A percentile compares a stretch with the other conserved stretches of the same genome.
These are phyloP conservation scores for Vicia sativa DNA, from an alignment of 306 rosid genomes.

Conservation along the genomic window DNA sequence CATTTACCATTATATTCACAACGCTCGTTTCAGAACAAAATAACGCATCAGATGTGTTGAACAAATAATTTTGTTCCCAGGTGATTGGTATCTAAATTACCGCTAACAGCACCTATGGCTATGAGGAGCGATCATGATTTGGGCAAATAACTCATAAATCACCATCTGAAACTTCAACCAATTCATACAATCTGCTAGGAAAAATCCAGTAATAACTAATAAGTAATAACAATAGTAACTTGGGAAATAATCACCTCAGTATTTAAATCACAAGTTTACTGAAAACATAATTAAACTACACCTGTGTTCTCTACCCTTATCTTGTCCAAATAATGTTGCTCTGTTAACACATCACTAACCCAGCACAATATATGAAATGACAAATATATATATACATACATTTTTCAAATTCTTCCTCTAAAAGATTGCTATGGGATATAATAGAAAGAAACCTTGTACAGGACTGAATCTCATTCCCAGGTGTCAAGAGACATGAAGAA, in stretches of 20 bases:
- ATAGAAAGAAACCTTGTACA: slow-evolving; percentile 30
- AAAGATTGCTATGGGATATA: slow-evolving; percentile 22
- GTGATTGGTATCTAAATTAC: slow-evolving; percentile 25
- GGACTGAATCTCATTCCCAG: slow-evolving; percentile 10
- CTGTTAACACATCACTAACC: slow-evolving; percentile 15
- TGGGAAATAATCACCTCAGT: slow-evolving; percentile 14
- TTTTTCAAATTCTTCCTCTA: slow-evolving; percentile 14
- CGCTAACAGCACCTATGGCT: slow-evolving; percentile 28
- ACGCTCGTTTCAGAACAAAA: slow-evolving; percentile 12
- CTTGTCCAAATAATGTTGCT: slow-evolving; percentile 22
- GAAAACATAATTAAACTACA: too few species aligned
- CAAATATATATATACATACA: slow-evolving; percentile 1
- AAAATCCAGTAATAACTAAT: too few species aligned
- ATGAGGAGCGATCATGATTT: slow-evolving; percentile 8
- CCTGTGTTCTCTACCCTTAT: slow-evolving; percentile 5
- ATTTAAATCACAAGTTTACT: background rate
- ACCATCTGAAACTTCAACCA: slow-evolving; percentile 21
- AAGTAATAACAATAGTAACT: slow-evolving; percentile 4
- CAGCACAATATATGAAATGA: slow-evolving; percentile 25
- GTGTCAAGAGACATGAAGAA: slow-evolving; percentile 65
- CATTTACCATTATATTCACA: slow-evolving; percentile 10
- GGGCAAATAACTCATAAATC: slow-evolving; percentile 13
- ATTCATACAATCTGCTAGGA: too few species aligned
- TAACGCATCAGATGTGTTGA: slow-evolving; percentile 18
- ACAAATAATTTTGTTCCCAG: slow-evolving; percentile 18